phyloP scores from a whole-genome alignment of 495 filamentous ascomycete species.

The Ramalina peruviana region DNA sequence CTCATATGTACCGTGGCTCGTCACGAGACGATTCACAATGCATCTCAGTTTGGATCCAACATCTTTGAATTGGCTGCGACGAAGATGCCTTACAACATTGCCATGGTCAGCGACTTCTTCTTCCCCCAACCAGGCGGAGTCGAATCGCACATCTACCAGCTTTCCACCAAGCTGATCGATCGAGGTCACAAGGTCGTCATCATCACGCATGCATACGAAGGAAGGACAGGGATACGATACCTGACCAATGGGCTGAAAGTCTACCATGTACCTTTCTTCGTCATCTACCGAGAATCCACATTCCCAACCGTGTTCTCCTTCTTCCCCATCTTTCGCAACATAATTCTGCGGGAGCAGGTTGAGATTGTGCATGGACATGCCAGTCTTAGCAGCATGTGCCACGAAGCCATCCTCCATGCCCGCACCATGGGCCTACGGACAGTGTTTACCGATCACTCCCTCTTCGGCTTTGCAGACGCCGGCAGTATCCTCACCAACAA shows the following conservation, averaged over 20 bases:
- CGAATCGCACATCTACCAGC: conserved; percentile 96
- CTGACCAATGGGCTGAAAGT: conserved; percentile 97
- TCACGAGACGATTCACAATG: too few species aligned
- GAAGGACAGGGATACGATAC: conserved; percentile 86
- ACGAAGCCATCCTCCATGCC: conserved; percentile 89
- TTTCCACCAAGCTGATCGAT: conserved; percentile 90
- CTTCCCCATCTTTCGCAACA: conserved; percentile 93
- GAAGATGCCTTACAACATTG: conserved; percentile 59
- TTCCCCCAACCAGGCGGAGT: conserved; percentile 91
- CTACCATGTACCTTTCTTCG: conserved; percentile 90
- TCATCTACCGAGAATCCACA: conserved; percentile 89
- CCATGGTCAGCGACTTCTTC: conserved; percentile 99
- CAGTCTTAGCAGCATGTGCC: conserved; percentile 80
- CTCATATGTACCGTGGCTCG: too few species aligned
- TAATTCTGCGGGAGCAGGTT: conserved; percentile 82
- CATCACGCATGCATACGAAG: conserved; percentile 91
- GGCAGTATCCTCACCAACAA: conserved; percentile 95
- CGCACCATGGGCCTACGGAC: conserved; percentile 92
- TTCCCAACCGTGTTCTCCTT: conserved; percentile 97
- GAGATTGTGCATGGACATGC: conserved; percentile 96
- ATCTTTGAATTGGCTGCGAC: not conserved
- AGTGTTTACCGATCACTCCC: conserved; percentile 94
- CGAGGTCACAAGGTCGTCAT: conserved; percentile 96
- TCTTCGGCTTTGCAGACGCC: conserved; percentile 95
- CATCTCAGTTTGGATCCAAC: too few species aligned